Percentiles rank a stretch among this genome's conserved stretches.
Conservation (phyloP, 768 basidiomycete genomes). For the Kwoniella sp. region DNA sequence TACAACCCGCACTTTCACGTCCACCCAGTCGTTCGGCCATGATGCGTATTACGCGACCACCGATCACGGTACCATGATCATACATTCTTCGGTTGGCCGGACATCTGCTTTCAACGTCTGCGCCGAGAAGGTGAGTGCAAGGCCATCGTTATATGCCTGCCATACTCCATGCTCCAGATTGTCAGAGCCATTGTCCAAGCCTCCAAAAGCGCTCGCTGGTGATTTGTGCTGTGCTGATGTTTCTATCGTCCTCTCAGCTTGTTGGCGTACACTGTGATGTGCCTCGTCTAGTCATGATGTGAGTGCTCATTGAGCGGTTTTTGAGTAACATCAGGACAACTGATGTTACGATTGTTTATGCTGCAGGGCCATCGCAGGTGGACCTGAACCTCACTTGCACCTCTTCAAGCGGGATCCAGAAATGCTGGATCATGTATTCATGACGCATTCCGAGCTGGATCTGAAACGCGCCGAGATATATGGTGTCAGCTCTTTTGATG, state of each 20-base stretch:
- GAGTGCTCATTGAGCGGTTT: conserved; percentile 7
- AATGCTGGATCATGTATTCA: conserved; percentile 20
- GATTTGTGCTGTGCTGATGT: conserved; percentile 10
- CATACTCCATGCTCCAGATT: too few relatives aligned
- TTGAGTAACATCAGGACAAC: too few relatives aligned
- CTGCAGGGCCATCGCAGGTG: conserved; percentile 34
- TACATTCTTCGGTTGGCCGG: conserved; percentile 25
- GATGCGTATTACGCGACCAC: conserved; percentile 38
- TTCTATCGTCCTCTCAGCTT: conserved; percentile 17
- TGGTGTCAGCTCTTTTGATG: conserved; percentile 36
- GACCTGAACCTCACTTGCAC: conserved; percentile 38
- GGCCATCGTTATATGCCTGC: background rate
- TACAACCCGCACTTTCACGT: background rate
- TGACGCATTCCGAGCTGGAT: conserved; percentile 31
- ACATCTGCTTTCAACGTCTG: conserved; percentile 27
- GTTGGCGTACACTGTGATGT: conserved; percentile 40
- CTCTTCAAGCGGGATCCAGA: conserved; percentile 35
- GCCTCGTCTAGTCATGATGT: conserved; percentile 39
- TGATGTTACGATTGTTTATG: background rate
- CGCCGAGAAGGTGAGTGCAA: conserved; percentile 25
- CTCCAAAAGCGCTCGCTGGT: too few relatives aligned
- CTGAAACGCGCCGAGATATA: conserved; percentile 31
- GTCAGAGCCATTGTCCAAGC: too few relatives aligned
- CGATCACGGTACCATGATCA: conserved; percentile 40
- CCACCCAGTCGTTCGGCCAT: conserved; percentile 15